Base-by-base conservation (phyloP, 176 grass and related monocot genomes). In the Aegilops speltoides region DNA sequence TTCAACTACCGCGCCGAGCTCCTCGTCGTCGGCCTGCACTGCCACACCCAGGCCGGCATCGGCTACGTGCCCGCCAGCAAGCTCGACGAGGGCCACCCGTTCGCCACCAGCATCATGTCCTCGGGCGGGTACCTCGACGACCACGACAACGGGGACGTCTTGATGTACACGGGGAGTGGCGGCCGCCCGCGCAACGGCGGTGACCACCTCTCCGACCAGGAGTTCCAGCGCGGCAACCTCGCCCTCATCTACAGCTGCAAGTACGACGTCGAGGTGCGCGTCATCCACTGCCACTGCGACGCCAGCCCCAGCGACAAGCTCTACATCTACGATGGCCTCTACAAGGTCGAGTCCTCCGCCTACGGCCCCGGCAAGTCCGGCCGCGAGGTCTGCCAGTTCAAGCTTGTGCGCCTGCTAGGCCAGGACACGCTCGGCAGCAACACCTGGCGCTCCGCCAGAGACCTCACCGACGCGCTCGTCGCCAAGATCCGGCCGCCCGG, bases 1-100 rank as follows among this genome's bases (percentile, higher is more conserved):
- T 98, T 98, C 90, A 94, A 82, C 88, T 98, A 95, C 90, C 93
- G 96, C 19, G 93, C 88, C 32, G 96, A 98, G 82, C 84, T 98
- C 63, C 82, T 85, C 90, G 82, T 94, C 56, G 41, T 98, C 54
- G 96, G 96, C 28, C 79, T 98, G 81, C 96, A 95, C 79, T 80
- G 38, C 80, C 86, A 57, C 19, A 78, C 88, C 7, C 96, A 95
- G 68, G 93, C 86, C 0, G 93, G 86, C 28, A 98, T 98, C 64
- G 88, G 68, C 41, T 98, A 73, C 76, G 89, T 92, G 61, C 91
- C 93, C 2, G 89, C 57, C 16, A 89, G 73, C 61, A 65, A 87
- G 75, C 71, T 89, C 60, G 9, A 63, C 25, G 84, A 85, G 83
- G 93, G 93, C 86, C 78, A 92, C 46, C 91, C 96, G 10, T 64